Evolutionary conservation across 331 rosid genomes (phyloP), one percentile per base, ranked within the genome.

Genomic region (Malus hybrid): DNA sequence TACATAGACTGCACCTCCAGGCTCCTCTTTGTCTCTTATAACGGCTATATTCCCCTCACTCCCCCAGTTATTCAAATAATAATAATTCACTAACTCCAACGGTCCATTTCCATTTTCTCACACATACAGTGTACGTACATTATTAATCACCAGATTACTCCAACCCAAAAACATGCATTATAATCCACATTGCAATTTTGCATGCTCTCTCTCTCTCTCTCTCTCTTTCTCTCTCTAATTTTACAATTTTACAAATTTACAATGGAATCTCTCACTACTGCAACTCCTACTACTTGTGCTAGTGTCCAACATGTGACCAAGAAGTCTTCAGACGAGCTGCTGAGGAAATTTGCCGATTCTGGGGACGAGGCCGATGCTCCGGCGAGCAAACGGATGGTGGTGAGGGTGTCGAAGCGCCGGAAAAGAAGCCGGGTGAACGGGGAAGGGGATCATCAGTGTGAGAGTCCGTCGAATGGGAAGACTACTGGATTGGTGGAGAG

Each of bases 241-340:
- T 4, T 30, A 2, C 3, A 30, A 39, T 39, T 60, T 62, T 7
- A 44, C 52, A 29, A 28, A 44, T 29, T 48, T 63, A 3, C 44
- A 7, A 74, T 74, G 78, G 63, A 63, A 18, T 16, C 58, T 42
- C 15, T 44, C 39, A 26, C 44, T 14, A 9, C 33, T 24, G 18
- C 28, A 22, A 58, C 26, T 24, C 18, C 46, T 39, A 39, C 22
- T 11, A 5, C 24, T 53, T 0, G 24, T 13, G 77, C 81, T 22
- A 78, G 72, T 30, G 91, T 94, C 70, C 99, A 94, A 57, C 93
- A 74, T 34, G 85, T 94, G 0, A 83, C 82, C 64, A 92, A 90
- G 81, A 90, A 85, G 52, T 90, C 97, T 44, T 94, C 99, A 3
- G 95, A 92, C 20, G 89, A 94, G 80, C 80, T 94, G 48, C 95